Conservation (phyloP, 2,329 filamentous ascomycete species). For the Talaromyces piceae region DNA sequence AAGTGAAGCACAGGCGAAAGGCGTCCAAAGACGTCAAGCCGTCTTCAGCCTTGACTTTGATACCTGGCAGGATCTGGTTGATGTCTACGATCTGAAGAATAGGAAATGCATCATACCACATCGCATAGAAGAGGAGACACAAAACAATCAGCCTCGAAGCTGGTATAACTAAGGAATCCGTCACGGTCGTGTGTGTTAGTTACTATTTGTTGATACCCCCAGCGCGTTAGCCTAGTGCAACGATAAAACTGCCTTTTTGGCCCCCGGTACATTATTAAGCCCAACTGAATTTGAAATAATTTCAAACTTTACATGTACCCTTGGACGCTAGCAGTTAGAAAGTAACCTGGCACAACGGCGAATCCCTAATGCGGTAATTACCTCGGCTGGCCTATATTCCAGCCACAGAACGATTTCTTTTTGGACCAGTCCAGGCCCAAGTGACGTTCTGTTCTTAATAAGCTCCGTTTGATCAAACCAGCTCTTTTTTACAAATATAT, state of each 20-base stretch:
- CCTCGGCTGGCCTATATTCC: not conserved
- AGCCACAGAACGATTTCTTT: not conserved
- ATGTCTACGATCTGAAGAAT: conserved; percentile 62
- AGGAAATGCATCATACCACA: conserved; percentile 73
- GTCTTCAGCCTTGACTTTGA: conserved; percentile 82
- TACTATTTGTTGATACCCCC: not conserved
- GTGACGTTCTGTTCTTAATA: not conserved
- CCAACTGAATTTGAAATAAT: not conserved
- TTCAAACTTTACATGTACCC: not conserved
- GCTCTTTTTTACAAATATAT: no score
- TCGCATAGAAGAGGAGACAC: conserved; percentile 56
- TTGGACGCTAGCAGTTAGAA: not conserved
- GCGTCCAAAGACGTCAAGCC: conserved; percentile 68
- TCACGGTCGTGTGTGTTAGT: not conserved
- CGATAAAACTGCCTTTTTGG: not conserved
- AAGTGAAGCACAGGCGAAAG: conserved; percentile 43
- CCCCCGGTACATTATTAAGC: not conserved
- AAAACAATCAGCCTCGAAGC: conserved; percentile 45
- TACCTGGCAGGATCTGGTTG: conserved; percentile 71
- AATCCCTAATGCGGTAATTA: not conserved
- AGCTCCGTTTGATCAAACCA: not conserved
- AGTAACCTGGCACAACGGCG: not conserved
- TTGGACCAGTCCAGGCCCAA: not conserved
- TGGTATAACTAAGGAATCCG: conserved; percentile 54
- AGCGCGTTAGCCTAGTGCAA: not conserved